Percentiles rank a stretch among this genome's conserved stretches.
Evolutionary conservation across 208 protist species (phyloP).

Genomic region (Trypanosoma conorhini): DNA sequence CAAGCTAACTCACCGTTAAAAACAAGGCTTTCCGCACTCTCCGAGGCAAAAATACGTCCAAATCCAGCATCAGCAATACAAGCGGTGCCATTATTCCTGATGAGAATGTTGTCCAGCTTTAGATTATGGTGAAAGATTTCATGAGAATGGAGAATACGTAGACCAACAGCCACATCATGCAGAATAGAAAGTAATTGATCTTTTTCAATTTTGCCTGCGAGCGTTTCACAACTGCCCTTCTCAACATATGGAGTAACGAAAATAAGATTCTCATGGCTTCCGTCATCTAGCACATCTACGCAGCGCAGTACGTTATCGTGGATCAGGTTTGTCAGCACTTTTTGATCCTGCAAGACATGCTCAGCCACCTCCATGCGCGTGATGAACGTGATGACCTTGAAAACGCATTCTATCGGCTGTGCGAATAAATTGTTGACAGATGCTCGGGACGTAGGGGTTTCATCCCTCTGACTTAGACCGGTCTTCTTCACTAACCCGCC

Average conservation of each 20-base stretch:
- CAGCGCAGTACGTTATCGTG: slow-evolving; percentile 56
- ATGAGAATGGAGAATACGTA: slow-evolving; percentile 74
- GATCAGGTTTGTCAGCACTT: slow-evolving; percentile 52
- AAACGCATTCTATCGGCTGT: slow-evolving; percentile 11
- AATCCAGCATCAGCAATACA: slow-evolving; percentile 81
- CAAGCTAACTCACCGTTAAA: slow-evolving; percentile 83
- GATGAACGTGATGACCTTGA: slow-evolving; percentile 81
- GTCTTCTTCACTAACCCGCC: neutral
- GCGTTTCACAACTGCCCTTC: slow-evolving; percentile 32
- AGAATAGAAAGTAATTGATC: slow-evolving; percentile 58
- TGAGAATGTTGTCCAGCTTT: slow-evolving; percentile 80
- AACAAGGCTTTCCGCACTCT: slow-evolving; percentile 74
- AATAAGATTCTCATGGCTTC: slow-evolving; percentile 75
- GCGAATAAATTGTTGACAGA: too few relatives aligned
- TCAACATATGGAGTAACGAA: slow-evolving; percentile 57
- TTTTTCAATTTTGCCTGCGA: slow-evolving; percentile 56
- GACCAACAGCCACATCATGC: slow-evolving; percentile 53
- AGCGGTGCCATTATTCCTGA: slow-evolving; percentile 41
- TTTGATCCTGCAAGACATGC: slow-evolving; percentile 58
- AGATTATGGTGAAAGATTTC: slow-evolving; percentile 83
- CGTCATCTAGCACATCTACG: slow-evolving; percentile 74
- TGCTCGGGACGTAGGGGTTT: neutral
- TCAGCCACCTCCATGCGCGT: slow-evolving; percentile 46
- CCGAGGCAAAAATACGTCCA: slow-evolving; percentile 65
- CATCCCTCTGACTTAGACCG: neutral